Conservation (phyloP, 768 basidiomycete genomes). For the Amanita jacksonii region DNA sequence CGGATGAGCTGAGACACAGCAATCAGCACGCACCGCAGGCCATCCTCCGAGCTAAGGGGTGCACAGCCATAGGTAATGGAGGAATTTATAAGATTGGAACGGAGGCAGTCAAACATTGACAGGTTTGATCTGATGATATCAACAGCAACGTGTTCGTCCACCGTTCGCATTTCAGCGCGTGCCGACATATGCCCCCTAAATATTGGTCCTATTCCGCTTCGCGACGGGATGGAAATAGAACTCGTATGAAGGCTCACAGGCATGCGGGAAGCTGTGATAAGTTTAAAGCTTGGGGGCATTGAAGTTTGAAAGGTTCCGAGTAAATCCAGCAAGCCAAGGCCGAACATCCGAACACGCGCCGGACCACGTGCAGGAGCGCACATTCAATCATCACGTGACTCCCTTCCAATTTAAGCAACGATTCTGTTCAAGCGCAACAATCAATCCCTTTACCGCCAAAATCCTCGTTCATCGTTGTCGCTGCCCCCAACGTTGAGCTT, state of each 20-base stretch:
- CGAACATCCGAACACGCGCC: neutral
- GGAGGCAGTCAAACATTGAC: neutral
- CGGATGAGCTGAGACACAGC: neutral
- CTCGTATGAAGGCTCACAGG: too few species aligned
- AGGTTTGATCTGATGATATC: constrained; percentile 4
- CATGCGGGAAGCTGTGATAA: too few species aligned
- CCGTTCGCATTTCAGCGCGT: neutral
- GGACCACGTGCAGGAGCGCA: neutral
- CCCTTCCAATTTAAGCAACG: constrained; percentile 6
- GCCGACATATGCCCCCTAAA: too few species aligned
- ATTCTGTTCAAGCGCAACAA: neutral
- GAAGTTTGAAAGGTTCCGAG: neutral
- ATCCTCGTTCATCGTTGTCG: neutral
- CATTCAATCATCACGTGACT: neutral
- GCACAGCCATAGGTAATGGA: constrained; percentile 7
- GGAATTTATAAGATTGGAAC: constrained; percentile 1
- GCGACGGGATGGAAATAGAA: too few species aligned
- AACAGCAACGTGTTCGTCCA: neutral
- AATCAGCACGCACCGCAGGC: constrained; percentile 1
- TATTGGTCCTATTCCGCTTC: too few species aligned
- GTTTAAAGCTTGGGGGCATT: too few species aligned
- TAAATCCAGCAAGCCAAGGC: neutral
- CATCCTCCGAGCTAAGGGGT: neutral
- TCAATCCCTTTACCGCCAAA: constrained; percentile 2
- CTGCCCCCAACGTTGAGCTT: neutral